These are phyloP conservation scores for Dioszegia crocea DNA, from an alignment of 768 basidiomycete genomes.

Conservation along the genomic window DNA sequence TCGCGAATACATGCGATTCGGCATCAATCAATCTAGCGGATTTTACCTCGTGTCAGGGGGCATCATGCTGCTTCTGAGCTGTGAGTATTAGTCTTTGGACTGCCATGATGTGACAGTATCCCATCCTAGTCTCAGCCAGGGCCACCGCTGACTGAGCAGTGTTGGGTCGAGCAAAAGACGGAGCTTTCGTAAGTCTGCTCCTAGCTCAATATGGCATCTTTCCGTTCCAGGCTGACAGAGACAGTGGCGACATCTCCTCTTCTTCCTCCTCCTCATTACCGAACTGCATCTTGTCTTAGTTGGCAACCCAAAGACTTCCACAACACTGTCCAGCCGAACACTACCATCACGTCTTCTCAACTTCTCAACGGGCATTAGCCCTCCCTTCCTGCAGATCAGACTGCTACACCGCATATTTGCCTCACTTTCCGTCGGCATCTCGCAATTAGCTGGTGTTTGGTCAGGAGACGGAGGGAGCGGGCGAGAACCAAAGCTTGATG, in stretches of 20 bases:
- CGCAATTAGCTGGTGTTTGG: constrained; percentile 39
- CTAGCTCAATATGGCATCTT: not conserved
- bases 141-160: constrained; percentile 15
- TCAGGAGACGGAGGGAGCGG: not conserved
- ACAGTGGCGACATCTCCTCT: constrained; percentile 34
- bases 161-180: constrained; percentile 27
- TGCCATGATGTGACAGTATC: too few relatives aligned
- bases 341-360: not conserved
- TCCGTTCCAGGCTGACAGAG: not conserved
- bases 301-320: constrained; percentile 14
- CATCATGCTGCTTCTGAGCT: constrained; percentile 32
- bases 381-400: constrained; percentile 28
- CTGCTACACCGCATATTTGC: constrained; percentile 30
- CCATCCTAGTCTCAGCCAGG: too few relatives aligned
- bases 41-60: constrained; percentile 38
- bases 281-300: constrained; percentile 34
- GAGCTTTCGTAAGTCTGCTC: constrained; percentile 30
- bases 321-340: not conserved
- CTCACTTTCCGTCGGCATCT: constrained; percentile 24
- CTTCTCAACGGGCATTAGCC: not conserved
- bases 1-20: constrained; percentile 28
- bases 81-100: constrained; percentile 24
- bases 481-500: not conserved
- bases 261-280: constrained; percentile 22
- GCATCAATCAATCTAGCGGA: constrained; percentile 24